Conservation (phyloP, 2,329 filamentous ascomycete genomes). For the Scleromitrula shiraiana region DNA sequence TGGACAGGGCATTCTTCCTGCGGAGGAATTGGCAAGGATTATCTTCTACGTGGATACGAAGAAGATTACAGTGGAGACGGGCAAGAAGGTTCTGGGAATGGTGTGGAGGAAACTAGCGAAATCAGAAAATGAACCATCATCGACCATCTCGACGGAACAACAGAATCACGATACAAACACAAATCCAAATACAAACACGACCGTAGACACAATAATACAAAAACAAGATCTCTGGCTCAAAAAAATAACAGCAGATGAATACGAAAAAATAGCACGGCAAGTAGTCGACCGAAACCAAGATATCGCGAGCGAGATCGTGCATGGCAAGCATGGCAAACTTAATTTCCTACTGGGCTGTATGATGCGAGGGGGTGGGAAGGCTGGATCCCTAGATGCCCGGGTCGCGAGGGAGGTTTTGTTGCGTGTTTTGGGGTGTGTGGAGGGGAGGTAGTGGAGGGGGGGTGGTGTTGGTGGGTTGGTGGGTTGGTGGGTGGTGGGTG, state of each 20-base stretch:
- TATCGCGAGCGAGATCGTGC: slow-evolving; percentile 52
- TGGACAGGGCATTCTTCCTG: no score
- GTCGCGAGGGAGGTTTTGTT: slow-evolving; percentile 47
- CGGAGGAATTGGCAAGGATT: no score
- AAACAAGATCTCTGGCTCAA: slow-evolving; percentile 47
- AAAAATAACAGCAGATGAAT: slow-evolving; percentile 48
- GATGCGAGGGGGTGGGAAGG: slow-evolving; percentile 53
- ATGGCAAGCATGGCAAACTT: slow-evolving; percentile 55
- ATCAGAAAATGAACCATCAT: no score
- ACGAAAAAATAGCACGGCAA: slow-evolving; percentile 46
- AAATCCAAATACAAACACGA: slow-evolving; percentile 38
- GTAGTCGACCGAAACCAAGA: slow-evolving; percentile 41
- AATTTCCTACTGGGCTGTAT: slow-evolving; percentile 64
- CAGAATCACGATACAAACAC: slow-evolving; percentile 48
- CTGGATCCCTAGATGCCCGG: slow-evolving; percentile 51
- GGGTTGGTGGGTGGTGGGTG: no score
- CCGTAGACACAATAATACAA: slow-evolving; percentile 45
- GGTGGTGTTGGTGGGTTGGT: not conserved
- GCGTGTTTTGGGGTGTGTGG: not conserved
- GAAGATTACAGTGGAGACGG: no score
- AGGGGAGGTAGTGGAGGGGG: not conserved
- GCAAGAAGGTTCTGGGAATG: no score
- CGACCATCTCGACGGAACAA: slow-evolving; percentile 31
- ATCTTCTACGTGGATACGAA: no score
- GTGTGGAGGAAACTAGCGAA: no score